Conservation (phyloP, 495 filamentous ascomycete species). For the Penicillium angulare region DNA sequence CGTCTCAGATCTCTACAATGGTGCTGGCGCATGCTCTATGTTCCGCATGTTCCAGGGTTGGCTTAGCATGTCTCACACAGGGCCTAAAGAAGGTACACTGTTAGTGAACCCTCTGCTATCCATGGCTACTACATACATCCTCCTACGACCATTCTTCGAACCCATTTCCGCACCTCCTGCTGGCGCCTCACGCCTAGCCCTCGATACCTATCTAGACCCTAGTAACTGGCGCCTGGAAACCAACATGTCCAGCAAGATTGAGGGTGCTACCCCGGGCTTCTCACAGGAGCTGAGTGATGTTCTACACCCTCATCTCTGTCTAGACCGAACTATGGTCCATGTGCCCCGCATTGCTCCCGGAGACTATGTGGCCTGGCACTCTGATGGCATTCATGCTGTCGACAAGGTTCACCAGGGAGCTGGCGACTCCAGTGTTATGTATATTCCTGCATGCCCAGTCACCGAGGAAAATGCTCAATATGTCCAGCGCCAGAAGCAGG, state of each 20-base stretch:
- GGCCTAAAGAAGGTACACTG: slow-evolving; percentile 62
- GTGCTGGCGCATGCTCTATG: slow-evolving; percentile 66
- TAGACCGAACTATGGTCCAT: slow-evolving; percentile 64
- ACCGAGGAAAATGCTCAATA: slow-evolving; percentile 34
- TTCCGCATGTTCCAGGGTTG: slow-evolving; percentile 78
- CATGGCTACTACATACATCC: slow-evolving; percentile 62
- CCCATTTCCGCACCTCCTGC: slow-evolving; percentile 44
- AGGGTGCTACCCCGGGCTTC: slow-evolving; percentile 61
- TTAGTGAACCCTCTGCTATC: slow-evolving; percentile 66
- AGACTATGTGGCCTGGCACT: slow-evolving; percentile 37
- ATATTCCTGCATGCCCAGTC: neutral
- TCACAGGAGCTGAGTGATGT: slow-evolving; percentile 63
- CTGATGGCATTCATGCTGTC: slow-evolving; percentile 45
- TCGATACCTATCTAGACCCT: slow-evolving; percentile 32
- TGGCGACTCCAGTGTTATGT: slow-evolving; percentile 51
- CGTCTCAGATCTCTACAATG: slow-evolving; percentile 64
- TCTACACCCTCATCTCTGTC: slow-evolving; percentile 68
- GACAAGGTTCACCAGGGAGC: slow-evolving; percentile 64
- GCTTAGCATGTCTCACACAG: slow-evolving; percentile 62
- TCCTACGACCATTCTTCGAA: slow-evolving; percentile 72
- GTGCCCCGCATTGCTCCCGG: slow-evolving; percentile 69
- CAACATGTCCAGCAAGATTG: neutral
- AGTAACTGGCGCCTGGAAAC: neutral
- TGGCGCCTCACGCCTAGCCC: slow-evolving; percentile 5
- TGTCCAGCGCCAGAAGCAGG: slow-evolving; percentile 55